These are phyloP conservation scores for Emericellopsis atlantica DNA, from an alignment of 2,329 filamentous ascomycete genomes.

Conservation along the genomic window DNA sequence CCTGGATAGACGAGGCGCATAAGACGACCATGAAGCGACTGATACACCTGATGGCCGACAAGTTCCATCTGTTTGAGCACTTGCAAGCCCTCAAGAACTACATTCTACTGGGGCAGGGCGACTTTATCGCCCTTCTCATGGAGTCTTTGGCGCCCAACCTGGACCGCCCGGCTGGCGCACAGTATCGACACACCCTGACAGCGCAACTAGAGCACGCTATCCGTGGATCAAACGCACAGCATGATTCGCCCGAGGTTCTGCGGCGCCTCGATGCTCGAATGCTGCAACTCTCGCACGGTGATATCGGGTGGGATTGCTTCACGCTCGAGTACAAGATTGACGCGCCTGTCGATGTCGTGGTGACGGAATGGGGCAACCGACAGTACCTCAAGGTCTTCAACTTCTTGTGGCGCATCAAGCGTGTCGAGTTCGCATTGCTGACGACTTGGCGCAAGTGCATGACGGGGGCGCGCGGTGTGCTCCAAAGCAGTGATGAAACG, in stretches of 20 bases:
- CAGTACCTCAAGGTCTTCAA: conserved; percentile 99
- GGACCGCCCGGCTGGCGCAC: conserved; percentile 87
- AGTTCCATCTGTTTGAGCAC: conserved; percentile 91
- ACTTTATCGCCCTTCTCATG: conserved; percentile 96
- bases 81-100: conserved; percentile 88
- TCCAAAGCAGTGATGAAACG: conserved; percentile 57
- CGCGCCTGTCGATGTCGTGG: conserved; percentile 89
- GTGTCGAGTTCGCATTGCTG: conserved; percentile 85
- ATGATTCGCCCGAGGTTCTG: conserved; percentile 83
- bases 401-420: conserved; percentile 95
- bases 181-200: conserved; percentile 92
- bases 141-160: conserved; percentile 88
- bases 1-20: conserved; percentile 93
- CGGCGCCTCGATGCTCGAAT: conserved; percentile 91
- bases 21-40: conserved; percentile 95
- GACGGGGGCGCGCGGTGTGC: conserved; percentile 85
- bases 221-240: conserved; percentile 91
- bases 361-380: conserved; percentile 87
- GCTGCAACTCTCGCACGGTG: conserved; percentile 89
- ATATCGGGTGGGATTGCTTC: conserved; percentile 98
- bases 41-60: conserved; percentile 85
- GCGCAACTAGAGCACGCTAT: conserved; percentile 98
- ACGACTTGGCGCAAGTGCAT: conserved; percentile 92
- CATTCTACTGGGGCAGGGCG: conserved; percentile 84
- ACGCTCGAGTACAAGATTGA: conserved; percentile 98